Evolutionary conservation across 257 asterid species (phyloP).

Genomic region (Solanum pinnatisectum): DNA sequence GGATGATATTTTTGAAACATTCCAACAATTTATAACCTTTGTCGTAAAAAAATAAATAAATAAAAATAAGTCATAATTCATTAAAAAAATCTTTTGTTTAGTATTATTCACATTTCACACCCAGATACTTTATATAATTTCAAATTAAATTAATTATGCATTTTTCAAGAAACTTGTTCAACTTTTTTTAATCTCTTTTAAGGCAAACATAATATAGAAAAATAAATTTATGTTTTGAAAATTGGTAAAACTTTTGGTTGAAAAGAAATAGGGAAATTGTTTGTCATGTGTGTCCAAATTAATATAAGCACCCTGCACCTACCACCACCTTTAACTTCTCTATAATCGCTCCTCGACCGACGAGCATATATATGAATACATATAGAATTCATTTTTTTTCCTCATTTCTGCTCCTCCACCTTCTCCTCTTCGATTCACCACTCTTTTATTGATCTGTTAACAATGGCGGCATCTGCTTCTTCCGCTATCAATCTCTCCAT

Average conservation of each 20-base stretch:
- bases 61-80: background rate
- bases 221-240: background rate
- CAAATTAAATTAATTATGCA: background rate
- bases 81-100: background rate
- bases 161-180: background rate
- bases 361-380: background rate
- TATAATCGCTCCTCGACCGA: background rate
- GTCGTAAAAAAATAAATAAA: background rate
- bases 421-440: background rate
- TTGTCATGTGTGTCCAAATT: background rate
- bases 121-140: background rate
- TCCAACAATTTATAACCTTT: too few relatives aligned
- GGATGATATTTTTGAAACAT: too few relatives aligned
- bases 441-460: background rate
- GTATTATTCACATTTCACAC: background rate
- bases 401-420: background rate
- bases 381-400: background rate
- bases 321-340: background rate
- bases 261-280: background rate
- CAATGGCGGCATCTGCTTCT: slow-evolving; percentile 56
- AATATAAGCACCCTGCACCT: background rate
- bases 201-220: background rate
- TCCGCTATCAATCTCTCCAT: slow-evolving; percentile 16
- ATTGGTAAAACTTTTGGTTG: background rate
- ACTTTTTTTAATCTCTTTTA: background rate